Evolutionary conservation across 495 filamentous ascomycete genomes (phyloP).

Genomic region (Tuber melanosporum): DNA sequence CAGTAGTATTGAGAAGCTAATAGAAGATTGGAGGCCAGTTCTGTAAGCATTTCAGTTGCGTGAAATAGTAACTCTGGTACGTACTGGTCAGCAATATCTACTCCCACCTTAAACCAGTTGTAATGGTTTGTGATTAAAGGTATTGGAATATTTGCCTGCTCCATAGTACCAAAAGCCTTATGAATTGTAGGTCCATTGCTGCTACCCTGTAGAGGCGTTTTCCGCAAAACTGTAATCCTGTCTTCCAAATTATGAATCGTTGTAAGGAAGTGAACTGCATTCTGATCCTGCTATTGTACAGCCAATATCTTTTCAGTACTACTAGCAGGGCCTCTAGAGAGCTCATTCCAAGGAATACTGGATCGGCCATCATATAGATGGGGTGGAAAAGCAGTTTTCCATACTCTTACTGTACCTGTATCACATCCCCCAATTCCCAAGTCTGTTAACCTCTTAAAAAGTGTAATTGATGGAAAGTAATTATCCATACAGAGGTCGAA

Average conservation of each 20-base stretch:
- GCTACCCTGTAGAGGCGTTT: constrained; percentile 6
- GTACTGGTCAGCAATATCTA: constrained; percentile 30
- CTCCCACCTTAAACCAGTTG: constrained; percentile 31
- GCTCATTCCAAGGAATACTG: constrained; percentile 13
- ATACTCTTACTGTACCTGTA: constrained; percentile 5
- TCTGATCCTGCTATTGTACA: constrained; percentile 18
- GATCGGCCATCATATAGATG: not conserved
- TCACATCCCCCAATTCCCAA: constrained; percentile 7
- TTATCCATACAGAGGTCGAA: constrained; percentile 14
- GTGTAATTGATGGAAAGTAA: constrained; percentile 11
- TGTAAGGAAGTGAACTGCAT: constrained; percentile 7
- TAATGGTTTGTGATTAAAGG: constrained; percentile 29
- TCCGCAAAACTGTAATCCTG: not conserved
- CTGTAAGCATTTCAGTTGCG: constrained; percentile 7
- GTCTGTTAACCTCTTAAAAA: constrained; percentile 2
- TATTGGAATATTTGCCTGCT: constrained; percentile 8
- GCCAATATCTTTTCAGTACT: constrained; percentile 6
- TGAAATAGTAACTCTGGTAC: constrained; percentile 25
- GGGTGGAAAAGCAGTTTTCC: constrained; percentile 1
- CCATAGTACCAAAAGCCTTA: constrained; percentile 18
- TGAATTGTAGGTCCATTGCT: constrained; percentile 18
- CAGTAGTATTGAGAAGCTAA: constrained; percentile 28
- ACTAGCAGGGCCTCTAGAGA: constrained; percentile 1
- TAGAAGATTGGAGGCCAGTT: constrained; percentile 7
- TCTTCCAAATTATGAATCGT: constrained; percentile 12